Evolutionary conservation across 2,329 filamentous ascomycete species (phyloP).

Genomic region (Biscogniauxia marginata): DNA sequence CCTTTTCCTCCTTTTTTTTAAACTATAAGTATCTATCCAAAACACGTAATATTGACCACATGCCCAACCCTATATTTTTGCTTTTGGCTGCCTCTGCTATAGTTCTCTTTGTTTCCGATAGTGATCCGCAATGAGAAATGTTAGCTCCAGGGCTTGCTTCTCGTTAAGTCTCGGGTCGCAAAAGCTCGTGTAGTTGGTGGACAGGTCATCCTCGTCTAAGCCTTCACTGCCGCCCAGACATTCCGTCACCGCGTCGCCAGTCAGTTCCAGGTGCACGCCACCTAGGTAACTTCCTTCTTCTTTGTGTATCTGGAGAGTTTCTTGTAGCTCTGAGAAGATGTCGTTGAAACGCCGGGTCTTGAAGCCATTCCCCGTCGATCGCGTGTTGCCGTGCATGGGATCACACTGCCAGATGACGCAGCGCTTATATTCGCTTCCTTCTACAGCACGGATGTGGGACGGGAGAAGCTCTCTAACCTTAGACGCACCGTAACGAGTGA

Average conservation of each 20-base stretch:
- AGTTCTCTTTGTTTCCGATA: slow-evolving; percentile 47
- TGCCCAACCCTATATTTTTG: too few species aligned
- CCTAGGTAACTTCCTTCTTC: slow-evolving; percentile 83
- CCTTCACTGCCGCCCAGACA: slow-evolving; percentile 89
- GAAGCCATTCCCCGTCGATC: slow-evolving; percentile 69
- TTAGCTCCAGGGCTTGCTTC: slow-evolving; percentile 94
- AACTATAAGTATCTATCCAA: too few species aligned
- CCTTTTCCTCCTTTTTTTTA: too few species aligned
- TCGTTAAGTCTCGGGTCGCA: slow-evolving; percentile 95
- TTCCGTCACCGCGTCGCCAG: slow-evolving; percentile 93
- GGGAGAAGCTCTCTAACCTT: slow-evolving; percentile 77
- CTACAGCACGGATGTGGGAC: slow-evolving; percentile 83
- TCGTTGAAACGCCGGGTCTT: slow-evolving; percentile 92
- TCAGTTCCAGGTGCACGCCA: slow-evolving; percentile 92
- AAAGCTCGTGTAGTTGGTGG: slow-evolving; percentile 90
- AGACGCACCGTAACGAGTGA: slow-evolving; percentile 86
- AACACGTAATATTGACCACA: too few species aligned
- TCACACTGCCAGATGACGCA: slow-evolving; percentile 95
- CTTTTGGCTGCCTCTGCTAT: too few species aligned
- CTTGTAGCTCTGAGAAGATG: slow-evolving; percentile 82
- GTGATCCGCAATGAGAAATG: slow-evolving; percentile 88
- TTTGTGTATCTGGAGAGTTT: slow-evolving; percentile 82
- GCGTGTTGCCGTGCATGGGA: slow-evolving; percentile 90
- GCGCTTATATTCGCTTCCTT: slow-evolving; percentile 66
- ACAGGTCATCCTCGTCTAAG: slow-evolving; percentile 82